Evolutionary conservation across 208 protist species (phyloP), one percentile per base, ranked within the genome.

Genomic region (Wallacemonas rigidus): DNA sequence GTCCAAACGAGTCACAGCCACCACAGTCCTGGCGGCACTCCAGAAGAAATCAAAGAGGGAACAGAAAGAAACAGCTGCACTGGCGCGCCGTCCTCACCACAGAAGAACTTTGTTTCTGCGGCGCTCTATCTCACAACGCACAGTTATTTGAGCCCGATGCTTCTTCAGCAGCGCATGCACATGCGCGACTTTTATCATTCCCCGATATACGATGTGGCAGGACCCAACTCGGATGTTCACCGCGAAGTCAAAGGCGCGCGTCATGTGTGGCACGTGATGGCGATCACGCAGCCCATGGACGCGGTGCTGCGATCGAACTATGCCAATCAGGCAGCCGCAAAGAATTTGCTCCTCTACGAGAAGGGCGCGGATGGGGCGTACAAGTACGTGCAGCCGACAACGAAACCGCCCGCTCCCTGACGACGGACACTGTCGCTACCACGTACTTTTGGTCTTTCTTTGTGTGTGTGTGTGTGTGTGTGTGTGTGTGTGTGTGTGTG

Each of bases 301-400:
- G 36, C 71, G 65, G 45, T 56, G 12, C 50, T 55, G 39, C 4
- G 41, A 26, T 12, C 57, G 44, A 50, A 48, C 35, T 67, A 61
- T 26, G 69, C 57, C 26, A 65, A 54, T 9, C 14, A 57, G 6
- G 88, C 88, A 4, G 12, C 43, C 7, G 67, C 78, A 61, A 77
- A 88, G 17, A 77, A 87, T 6, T 6, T 96, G 1, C 67, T 87
- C 45, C 55, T 96, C 2, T 93, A 90, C 77, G 87, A 93, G 50
- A 90, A 87, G 57, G 62, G 80, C 1, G 71, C 51, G n/a, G 83
- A 89, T 7, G 91, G 83, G 8, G 57, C 67, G 61, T 93, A 90
- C 71, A 68, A 80, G 38, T 91, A 79, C 76, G 85, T 77, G 1
- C 67, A 76, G n/a, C 60, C 60, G 26, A 26, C 26, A 63, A 9